Evolutionary conservation across 495 filamentous ascomycete species (phyloP), one percentile per base, ranked within the genome.

Genomic region (Penicillium pulvis): DNA sequence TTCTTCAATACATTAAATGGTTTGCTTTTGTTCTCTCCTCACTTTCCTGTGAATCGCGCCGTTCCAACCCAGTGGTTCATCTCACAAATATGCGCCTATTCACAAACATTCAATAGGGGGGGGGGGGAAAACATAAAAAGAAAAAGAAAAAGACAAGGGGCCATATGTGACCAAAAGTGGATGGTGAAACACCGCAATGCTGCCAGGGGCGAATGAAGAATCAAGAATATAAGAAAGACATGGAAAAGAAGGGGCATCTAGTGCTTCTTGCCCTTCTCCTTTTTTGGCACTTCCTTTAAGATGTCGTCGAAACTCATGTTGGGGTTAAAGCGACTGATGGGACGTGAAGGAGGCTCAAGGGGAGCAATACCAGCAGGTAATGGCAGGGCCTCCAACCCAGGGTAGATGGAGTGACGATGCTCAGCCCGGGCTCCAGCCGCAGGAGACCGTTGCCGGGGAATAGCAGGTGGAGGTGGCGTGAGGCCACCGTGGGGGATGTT

Each of bases 261-360:
- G 64, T 76, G 76, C 64, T 78, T 79, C 57, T 72, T 73, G 12
- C 53, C 53, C 54, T 73, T 75, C 51, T 61, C 65, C 52, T 75
- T 71, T 50, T 75, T 71, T 9, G 80, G 76, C 31, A 75, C 73
- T 48, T 81, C 72, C 52, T 66, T 75, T 50, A 83, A 59, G 50
- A 83, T 83, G 53, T 81, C 75, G 50, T 81, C 80, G 61, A 83
- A 83, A 52, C 77, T 83, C 75, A 80, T 80, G 57, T 74, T 80
- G 53, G 68, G 77, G 51, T 77, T 81, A 69, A 78, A 80, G 46
- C 71, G 74, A 55, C 70, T 76, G 17, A 72, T 64, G 41, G 71
- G 72, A 44, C 69, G 69, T 30, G 71, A 66, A 17, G 69, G 79
- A 23, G 73, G 75, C 54, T 80, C 79, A 30, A 75, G 73, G 14